Percentiles rank a stretch among this genome's conserved stretches.
Conservation (phyloP, 2,329 filamentous ascomycete species). For the Coniochaeta sp. region DNA sequence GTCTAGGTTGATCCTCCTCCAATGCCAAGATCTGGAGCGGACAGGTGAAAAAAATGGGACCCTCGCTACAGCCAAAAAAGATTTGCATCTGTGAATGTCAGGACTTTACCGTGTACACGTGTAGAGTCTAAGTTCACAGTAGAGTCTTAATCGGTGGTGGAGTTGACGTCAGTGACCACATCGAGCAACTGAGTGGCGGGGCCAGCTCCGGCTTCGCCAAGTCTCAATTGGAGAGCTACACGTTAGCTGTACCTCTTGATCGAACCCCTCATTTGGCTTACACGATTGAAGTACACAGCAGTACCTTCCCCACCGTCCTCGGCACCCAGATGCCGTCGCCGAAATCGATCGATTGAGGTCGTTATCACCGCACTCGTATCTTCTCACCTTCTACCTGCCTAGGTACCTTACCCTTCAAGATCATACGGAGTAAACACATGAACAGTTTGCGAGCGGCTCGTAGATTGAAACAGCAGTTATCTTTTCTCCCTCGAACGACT, state of each 20-base stretch:
- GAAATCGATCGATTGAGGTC: background rate
- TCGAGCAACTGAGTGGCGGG: background rate
- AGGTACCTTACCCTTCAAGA: too few species aligned
- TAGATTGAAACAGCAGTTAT: conserved; percentile 18
- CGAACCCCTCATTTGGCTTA: background rate
- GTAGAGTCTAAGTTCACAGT: too few species aligned
- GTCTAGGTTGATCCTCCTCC: too few species aligned
- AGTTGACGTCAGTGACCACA: background rate
- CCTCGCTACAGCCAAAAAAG: too few species aligned
- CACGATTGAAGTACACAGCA: too few species aligned
- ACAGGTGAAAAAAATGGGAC: too few species aligned
- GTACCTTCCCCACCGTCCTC: background rate
- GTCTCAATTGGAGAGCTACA: background rate
- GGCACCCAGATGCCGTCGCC: background rate
- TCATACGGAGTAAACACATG: conserved; percentile 12
- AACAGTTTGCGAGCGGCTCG: conserved; percentile 18
- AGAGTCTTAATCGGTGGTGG: too few species aligned
- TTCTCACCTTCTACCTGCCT: too few species aligned
- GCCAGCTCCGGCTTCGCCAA: background rate
- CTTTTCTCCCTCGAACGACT: conserved; percentile 14
- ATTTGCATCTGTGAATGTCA: too few species aligned
- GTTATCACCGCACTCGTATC: background rate
- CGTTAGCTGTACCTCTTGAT: too few species aligned
- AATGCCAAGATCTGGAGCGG: too few species aligned
- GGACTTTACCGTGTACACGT: too few species aligned